Evolutionary conservation across 495 filamentous ascomycete genomes (phyloP).

Genomic region (Penicillium arizonense): DNA sequence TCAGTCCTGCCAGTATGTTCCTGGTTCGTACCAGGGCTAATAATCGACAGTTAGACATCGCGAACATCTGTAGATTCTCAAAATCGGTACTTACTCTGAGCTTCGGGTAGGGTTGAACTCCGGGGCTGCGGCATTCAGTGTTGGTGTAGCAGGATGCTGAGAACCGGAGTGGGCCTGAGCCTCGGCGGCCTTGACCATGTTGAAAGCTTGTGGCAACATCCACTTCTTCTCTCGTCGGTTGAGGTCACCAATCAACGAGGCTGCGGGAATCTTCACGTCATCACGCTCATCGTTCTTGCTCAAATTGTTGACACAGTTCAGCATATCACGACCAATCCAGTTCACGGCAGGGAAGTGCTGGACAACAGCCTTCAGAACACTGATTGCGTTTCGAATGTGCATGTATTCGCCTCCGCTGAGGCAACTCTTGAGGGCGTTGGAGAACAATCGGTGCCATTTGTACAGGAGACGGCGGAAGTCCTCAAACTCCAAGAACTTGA

Average conservation of each 20-base stretch:
- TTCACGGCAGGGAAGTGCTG: slow-evolving; percentile 84
- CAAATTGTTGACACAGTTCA: slow-evolving; percentile 62
- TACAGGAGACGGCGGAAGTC: slow-evolving; percentile 81
- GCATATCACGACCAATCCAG: slow-evolving; percentile 75
- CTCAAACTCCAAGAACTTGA: slow-evolving; percentile 73
- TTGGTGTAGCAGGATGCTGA: slow-evolving; percentile 26
- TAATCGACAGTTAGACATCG: slow-evolving; percentile 13
- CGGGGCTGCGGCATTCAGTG: slow-evolving; percentile 46
- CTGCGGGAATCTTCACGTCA: slow-evolving; percentile 89
- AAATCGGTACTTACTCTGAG: slow-evolving; percentile 40
- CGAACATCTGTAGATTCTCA: not conserved
- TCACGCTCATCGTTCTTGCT: slow-evolving; percentile 71
- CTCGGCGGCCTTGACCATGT: slow-evolving; percentile 24
- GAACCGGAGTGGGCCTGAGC: slow-evolving; percentile 25
- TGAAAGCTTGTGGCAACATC: slow-evolving; percentile 83
- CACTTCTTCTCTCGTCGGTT: slow-evolving; percentile 75
- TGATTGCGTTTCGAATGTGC: slow-evolving; percentile 96
- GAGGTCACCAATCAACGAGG: slow-evolving; percentile 77
- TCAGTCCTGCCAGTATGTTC: slow-evolving; percentile 43
- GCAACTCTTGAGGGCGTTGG: slow-evolving; percentile 72
- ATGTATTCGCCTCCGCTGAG: slow-evolving; percentile 85
- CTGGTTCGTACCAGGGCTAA: slow-evolving; percentile 29
- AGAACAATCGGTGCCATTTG: slow-evolving; percentile 84
- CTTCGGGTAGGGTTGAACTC: slow-evolving; percentile 44
- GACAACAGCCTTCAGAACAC: slow-evolving; percentile 76